Conservation (phyloP, 2,329 filamentous ascomycete species). For the Aspergillus candidus region DNA sequence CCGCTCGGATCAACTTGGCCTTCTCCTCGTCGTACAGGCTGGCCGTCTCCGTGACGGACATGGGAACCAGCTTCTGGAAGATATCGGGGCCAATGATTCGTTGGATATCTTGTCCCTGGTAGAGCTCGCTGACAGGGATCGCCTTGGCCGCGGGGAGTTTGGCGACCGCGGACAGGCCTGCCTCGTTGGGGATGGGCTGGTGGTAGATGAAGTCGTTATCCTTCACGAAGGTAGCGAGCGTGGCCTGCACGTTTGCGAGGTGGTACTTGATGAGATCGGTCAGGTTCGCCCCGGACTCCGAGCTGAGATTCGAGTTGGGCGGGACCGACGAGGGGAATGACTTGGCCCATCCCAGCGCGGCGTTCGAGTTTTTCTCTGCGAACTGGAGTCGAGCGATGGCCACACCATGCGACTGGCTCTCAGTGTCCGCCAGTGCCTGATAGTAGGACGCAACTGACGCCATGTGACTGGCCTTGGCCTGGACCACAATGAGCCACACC, state of each 20-base stretch:
- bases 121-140: conserved; percentile 92
- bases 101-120: conserved; percentile 95
- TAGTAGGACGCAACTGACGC: conserved; percentile 86
- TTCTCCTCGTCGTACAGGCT: conserved; percentile 98
- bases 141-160: conserved; percentile 95
- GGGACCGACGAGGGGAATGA: conserved; percentile 75
- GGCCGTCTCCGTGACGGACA: conserved; percentile 92
- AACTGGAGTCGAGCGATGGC: conserved; percentile 77
- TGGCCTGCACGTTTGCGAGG: conserved; percentile 71
- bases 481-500: conserved; percentile 70
- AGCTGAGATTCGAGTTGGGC: conserved; percentile 72
- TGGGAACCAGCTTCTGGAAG: conserved; percentile 92
- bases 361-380: conserved; percentile 70
- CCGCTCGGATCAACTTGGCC: conserved; percentile 86
- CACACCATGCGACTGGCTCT: conserved; percentile 77
- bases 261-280: conserved; percentile 82
- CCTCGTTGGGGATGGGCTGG: conserved; percentile 80
- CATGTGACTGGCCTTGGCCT: conserved; percentile 74
- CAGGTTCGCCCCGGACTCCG: conserved; percentile 69
- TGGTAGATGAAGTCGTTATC: conserved; percentile 99
- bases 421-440: conserved; percentile 84
- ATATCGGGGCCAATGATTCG: conserved; percentile 94
- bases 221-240: conserved; percentile 67
- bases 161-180: conserved; percentile 70
- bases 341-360: conserved; percentile 69